These are phyloP conservation scores for Tuber aestivum DNA, from an alignment of 495 filamentous ascomycete species.

Conservation along the genomic window DNA sequence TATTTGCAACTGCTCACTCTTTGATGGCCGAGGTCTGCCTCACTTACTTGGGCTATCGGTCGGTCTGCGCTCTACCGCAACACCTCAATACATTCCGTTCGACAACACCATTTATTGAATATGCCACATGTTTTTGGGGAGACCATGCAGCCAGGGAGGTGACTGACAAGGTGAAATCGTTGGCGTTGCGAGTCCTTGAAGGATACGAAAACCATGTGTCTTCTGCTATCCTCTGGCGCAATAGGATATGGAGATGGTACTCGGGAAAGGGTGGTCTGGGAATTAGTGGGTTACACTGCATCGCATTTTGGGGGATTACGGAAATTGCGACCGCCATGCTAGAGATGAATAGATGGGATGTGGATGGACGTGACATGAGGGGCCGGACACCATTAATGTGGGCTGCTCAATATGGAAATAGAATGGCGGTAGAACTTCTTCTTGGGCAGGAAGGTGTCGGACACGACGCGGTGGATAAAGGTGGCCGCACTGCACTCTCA, in stretches of 20 bases:
- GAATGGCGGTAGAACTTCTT: background rate
- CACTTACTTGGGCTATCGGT: background rate
- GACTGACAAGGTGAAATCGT: background rate
- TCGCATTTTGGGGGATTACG: background rate
- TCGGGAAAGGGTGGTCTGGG: fast-evolving
- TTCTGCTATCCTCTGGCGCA: background rate
- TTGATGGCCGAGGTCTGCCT: background rate
- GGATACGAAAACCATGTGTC: background rate
- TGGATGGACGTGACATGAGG: background rate
- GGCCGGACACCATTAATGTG: background rate
- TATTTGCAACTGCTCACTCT: background rate
- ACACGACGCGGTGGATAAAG: background rate
- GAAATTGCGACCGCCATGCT: background rate
- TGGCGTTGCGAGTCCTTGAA: background rate
- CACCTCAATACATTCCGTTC: background rate
- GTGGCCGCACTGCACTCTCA: background rate
- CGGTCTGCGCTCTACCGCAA: background rate
- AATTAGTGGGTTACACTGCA: background rate
- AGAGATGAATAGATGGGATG: background rate
- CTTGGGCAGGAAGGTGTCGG: background rate
- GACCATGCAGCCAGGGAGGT: background rate
- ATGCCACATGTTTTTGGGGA: constrained; percentile 1
- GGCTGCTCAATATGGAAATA: background rate
- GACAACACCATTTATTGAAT: background rate
- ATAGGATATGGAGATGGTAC: background rate